These are phyloP conservation scores for Plasmopara muralis DNA, from an alignment of 352 stramenopile genomes.

Conservation along the genomic window DNA sequence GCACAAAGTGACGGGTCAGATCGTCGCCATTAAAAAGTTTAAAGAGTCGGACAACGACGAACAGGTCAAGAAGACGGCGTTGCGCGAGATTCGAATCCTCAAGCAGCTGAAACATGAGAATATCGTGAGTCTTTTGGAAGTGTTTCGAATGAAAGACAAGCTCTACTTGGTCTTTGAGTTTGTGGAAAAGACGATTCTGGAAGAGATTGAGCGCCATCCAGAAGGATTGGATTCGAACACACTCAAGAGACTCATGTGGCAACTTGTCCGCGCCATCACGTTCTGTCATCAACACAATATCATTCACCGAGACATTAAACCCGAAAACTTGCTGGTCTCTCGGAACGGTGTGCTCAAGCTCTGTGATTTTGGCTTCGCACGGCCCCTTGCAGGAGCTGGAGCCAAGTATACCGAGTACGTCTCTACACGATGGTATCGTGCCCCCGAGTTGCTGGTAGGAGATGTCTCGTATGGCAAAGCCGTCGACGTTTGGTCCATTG, in stretches of 20 bases:
- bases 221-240: slow-evolving; percentile 57
- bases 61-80: slow-evolving; percentile 83
- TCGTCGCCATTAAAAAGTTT: slow-evolving; percentile 90
- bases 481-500: slow-evolving; percentile 96
- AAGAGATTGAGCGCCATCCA: slow-evolving; percentile 85
- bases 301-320: slow-evolving; percentile 93
- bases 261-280: slow-evolving; percentile 78
- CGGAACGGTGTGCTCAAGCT: slow-evolving; percentile 92
- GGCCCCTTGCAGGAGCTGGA: slow-evolving; percentile 53
- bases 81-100: slow-evolving; percentile 81
- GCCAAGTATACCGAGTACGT: slow-evolving; percentile 87
- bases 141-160: slow-evolving; percentile 80
- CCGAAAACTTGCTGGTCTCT: slow-evolving; percentile 92
- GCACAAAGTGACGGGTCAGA: slow-evolving; percentile 72
- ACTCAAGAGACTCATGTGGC: slow-evolving; percentile 80
- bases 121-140: slow-evolving; percentile 82
- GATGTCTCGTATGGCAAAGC: slow-evolving; percentile 91
- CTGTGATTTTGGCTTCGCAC: slow-evolving; percentile 84
- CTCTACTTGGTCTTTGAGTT: slow-evolving; percentile 87
- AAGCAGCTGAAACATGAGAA: slow-evolving; percentile 85
- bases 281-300: slow-evolving; percentile 96
- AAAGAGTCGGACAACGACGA: slow-evolving; percentile 88
- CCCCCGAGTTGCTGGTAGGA: slow-evolving; percentile 88
- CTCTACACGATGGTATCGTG: slow-evolving; percentile 92
- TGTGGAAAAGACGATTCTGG: slow-evolving; percentile 84